These are phyloP conservation scores for Apiospora aurea DNA, from an alignment of 2,329 filamentous ascomycete species.

Conservation along the genomic window DNA sequence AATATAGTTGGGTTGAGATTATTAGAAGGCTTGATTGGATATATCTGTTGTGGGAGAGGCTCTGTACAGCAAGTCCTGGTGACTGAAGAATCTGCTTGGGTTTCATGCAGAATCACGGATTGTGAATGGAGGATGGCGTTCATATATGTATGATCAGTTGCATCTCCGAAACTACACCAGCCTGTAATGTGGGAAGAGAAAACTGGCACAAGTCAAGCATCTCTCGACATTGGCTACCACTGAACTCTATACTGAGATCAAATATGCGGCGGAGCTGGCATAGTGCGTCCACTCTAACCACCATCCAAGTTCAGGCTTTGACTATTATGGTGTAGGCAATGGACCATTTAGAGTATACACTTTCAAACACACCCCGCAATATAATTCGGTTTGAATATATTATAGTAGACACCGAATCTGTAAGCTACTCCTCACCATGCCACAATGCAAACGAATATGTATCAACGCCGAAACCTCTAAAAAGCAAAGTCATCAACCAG, in stretches of 20 bases:
- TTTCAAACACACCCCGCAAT: too few species aligned
- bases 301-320: too few species aligned
- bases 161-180: not conserved
- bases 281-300: not conserved
- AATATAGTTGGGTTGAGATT: not conserved
- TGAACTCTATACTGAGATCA: not conserved
- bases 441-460: too few species aligned
- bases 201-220: not conserved
- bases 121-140: not conserved
- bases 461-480: too few species aligned
- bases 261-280: not conserved
- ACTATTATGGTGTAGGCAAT: too few species aligned
- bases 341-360: too few species aligned
- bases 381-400: too few species aligned
- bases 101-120: not conserved
- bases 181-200: fast-evolving
- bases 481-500: too few species aligned
- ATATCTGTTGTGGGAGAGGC: not conserved
- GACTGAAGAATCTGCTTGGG: not conserved
- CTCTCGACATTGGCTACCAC: not conserved
- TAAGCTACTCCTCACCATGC: too few species aligned
- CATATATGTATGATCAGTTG: not conserved
- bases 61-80: too few species aligned
- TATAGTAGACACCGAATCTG: too few species aligned
- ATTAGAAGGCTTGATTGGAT: not conserved